These are phyloP conservation scores for Suhomyces bokatorum DNA, from an alignment of 1,139 yeast species.

Conservation along the genomic window DNA sequence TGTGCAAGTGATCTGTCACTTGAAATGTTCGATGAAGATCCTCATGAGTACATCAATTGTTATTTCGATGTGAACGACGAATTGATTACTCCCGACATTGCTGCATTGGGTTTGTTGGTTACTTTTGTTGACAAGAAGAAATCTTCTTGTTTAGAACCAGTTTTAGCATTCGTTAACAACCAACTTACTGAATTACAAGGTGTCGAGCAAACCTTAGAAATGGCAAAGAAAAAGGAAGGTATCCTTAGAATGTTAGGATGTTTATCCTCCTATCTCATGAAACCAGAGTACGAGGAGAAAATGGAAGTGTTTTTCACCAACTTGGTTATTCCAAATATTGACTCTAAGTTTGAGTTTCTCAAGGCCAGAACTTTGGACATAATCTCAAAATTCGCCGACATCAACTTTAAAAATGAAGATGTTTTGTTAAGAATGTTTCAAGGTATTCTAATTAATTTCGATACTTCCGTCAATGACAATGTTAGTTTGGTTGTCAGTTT, in stretches of 20 bases:
- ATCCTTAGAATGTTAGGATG: conserved; percentile 76
- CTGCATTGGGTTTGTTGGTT: conserved; percentile 61
- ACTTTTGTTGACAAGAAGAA: conserved; percentile 69
- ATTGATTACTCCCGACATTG: conserved; percentile 62
- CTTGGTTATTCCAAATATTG: conserved; percentile 72
- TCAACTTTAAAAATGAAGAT: conserved; percentile 52
- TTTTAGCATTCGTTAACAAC: conserved; percentile 64
- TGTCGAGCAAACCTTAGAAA: conserved; percentile 49
- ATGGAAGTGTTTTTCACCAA: conserved; percentile 69
- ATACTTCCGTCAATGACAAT: conserved; percentile 35
- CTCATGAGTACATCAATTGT: conserved; percentile 84
- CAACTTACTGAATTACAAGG: conserved; percentile 47
- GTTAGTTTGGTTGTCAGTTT: conserved; percentile 74
- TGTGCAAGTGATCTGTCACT: conserved; percentile 70
- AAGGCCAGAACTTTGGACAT: conserved; percentile 85
- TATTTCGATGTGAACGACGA: conserved; percentile 69
- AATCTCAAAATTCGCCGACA: conserved; percentile 65
- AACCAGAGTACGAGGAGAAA: conserved; percentile 53
- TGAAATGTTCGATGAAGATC: conserved; percentile 83
- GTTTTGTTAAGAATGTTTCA: conserved; percentile 59
- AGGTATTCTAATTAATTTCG: conserved; percentile 65
- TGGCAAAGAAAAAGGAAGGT: conserved; percentile 78
- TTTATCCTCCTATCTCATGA: conserved; percentile 59
- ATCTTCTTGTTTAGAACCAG: conserved; percentile 59
- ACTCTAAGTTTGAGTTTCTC: conserved; percentile 66